phyloP scores from a whole-genome alignment of 2,329 filamentous ascomycete species.

The Aspergillus japonicus region DNA sequence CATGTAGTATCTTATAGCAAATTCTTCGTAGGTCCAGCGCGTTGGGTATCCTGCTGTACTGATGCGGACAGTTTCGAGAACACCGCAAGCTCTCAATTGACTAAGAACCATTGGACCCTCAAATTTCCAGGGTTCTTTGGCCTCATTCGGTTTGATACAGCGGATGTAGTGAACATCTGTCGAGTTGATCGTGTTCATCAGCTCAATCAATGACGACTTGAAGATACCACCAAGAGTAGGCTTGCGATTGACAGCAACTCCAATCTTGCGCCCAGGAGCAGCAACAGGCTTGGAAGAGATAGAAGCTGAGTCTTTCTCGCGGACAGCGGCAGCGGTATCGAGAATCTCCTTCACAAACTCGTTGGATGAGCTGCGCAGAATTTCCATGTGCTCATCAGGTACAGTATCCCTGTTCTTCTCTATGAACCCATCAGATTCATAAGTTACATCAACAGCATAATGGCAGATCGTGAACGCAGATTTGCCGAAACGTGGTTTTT shows the following conservation, averaged over 20 bases:
- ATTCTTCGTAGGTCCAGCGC: conserved; percentile 98
- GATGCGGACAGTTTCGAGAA: conserved; percentile 95
- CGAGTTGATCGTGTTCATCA: conserved; percentile 96
- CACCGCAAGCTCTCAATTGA: conserved; percentile 96
- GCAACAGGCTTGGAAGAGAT: conserved; percentile 72
- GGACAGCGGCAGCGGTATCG: conserved; percentile 77
- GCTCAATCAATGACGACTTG: conserved; percentile 95
- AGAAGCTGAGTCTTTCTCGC: conserved; percentile 76
- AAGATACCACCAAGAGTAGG: conserved; percentile 97
- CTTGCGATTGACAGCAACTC: conserved; percentile 90
- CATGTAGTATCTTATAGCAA: conserved; percentile 97
- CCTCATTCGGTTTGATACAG: conserved; percentile 98
- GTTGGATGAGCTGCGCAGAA: conserved; percentile 81
- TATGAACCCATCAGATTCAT: conserved; percentile 98
- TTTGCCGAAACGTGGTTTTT: conserved; percentile 97
- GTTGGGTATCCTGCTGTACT: conserved; percentile 97
- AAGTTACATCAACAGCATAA: conserved; percentile 96
- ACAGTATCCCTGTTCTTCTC: conserved; percentile 99
- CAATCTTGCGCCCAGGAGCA: conserved; percentile 75
- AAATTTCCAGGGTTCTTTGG: conserved; percentile 95
- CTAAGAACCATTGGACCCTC: conserved; percentile 98
- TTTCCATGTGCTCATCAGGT: conserved; percentile 95
- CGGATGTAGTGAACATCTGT: conserved; percentile 99
- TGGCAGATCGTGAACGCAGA: conserved; percentile 97
- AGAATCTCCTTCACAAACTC: conserved; percentile 80